These are phyloP conservation scores for Laguncularia racemosa DNA, from an alignment of 345 rosid species.

Conservation along the genomic window DNA sequence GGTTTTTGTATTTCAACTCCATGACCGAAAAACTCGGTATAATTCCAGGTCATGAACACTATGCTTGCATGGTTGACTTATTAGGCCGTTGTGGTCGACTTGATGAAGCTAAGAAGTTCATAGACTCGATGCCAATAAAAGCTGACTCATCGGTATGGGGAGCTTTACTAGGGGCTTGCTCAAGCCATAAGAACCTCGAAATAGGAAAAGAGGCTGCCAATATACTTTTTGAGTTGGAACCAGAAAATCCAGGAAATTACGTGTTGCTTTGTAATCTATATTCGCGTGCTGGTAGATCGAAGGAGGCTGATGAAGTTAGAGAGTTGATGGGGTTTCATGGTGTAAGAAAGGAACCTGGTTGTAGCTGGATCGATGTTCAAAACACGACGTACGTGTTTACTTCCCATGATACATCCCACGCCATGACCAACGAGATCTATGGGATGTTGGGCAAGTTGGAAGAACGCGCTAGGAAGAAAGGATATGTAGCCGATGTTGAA, in stretches of 20 bases:
- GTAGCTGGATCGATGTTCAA: conserved; percentile 34
- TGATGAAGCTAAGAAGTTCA: conserved; percentile 28
- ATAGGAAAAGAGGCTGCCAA: conserved; percentile 29
- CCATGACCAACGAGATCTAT: conserved; percentile 22
- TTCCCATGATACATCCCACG: conserved; percentile 26
- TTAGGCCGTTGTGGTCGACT: conserved; percentile 37
- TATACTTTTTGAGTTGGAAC: conserved; percentile 34
- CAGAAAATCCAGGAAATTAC: conserved; percentile 29
- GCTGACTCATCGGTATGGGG: conserved; percentile 29
- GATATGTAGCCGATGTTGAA: conserved; percentile 20
- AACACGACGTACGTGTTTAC: conserved; percentile 27
- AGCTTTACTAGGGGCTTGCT: conserved; percentile 38
- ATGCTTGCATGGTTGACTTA: conserved; percentile 41
- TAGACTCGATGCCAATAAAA: conserved; percentile 26
- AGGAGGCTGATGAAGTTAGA: conserved; percentile 40
- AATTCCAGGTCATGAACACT: conserved; percentile 34
- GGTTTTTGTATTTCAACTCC: conserved; percentile 31
- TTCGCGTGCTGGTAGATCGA: conserved; percentile 17
- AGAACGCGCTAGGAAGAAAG: conserved; percentile 26
- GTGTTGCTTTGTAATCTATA: conserved; percentile 31
- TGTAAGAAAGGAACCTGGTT: conserved; percentile 33
- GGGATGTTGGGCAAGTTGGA: conserved; percentile 20
- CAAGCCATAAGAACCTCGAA: conserved; percentile 26
- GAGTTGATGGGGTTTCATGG: conserved; percentile 28
- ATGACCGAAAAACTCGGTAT: conserved; percentile 27